phyloP scores from a whole-genome alignment of 2,329 filamentous ascomycete species.

The Beauveria asiatica region DNA sequence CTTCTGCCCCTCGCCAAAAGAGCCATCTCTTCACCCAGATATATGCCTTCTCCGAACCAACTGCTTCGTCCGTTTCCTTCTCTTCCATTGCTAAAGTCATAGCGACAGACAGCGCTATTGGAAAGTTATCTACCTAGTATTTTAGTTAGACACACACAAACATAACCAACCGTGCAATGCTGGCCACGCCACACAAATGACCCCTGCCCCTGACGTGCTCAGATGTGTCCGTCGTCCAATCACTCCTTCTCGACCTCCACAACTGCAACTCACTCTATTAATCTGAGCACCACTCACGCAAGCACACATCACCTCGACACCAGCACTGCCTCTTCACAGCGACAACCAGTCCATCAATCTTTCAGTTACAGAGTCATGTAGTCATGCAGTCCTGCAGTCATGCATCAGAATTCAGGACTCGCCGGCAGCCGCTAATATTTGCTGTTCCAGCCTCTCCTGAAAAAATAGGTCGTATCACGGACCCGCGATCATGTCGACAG shows the following conservation, averaged over 20 bases:
- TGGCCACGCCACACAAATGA: not conserved
- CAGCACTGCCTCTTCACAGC: not conserved
- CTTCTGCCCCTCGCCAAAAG: not conserved
- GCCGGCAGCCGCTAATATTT: not conserved
- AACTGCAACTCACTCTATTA: not conserved
- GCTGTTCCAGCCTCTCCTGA: not conserved
- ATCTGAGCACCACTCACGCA: conserved; percentile 1
- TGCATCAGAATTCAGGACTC: too few species aligned
- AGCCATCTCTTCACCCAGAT: not conserved
- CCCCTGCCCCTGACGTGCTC: not conserved
- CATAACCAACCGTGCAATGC: not conserved
- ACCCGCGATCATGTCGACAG: not conserved
- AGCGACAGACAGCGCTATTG: too few species aligned
- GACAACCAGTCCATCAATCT: not conserved
- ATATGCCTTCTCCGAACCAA: too few species aligned
- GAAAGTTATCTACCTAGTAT: too few species aligned
- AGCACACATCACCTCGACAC: not conserved
- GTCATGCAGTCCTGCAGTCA: too few species aligned
- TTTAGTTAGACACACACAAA: too few species aligned
- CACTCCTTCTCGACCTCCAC: not conserved
- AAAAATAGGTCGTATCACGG: not conserved
- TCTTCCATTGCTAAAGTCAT: too few species aligned
- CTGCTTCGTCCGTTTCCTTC: too few species aligned
- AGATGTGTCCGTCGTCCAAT: not conserved
- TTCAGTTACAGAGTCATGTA: too few species aligned